A percentile compares a stretch with the other conserved stretches of the same genome.
Evolutionary conservation across 1,284 basidiomycete genomes (phyloP).

Genomic region (Apiotrichum mycotoxinovorans): DNA sequence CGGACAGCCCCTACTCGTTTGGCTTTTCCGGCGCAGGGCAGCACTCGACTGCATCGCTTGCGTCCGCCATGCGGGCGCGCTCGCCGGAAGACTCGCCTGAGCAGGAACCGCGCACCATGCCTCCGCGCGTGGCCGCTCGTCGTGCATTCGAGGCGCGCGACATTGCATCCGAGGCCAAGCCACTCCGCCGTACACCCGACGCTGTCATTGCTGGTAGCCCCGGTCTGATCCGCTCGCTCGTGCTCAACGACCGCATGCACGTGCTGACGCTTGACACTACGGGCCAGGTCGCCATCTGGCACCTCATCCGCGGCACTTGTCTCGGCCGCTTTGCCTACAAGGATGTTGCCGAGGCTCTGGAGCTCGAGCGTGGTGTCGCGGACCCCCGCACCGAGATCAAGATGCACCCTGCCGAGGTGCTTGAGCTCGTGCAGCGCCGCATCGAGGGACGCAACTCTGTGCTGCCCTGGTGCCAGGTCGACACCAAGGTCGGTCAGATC

Average conservation of each 20-base stretch:
- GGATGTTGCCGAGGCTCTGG: slow-evolving; percentile 60
- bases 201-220: slow-evolving; percentile 70
- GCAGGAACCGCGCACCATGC: not conserved
- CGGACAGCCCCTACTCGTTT: slow-evolving; percentile 65
- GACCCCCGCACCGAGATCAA: slow-evolving; percentile 45
- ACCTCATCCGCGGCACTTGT: slow-evolving; percentile 76
- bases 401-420: slow-evolving; percentile 58
- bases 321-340: slow-evolving; percentile 65
- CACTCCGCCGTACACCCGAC: slow-evolving; percentile 62
- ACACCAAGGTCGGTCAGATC: slow-evolving; percentile 84
- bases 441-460: slow-evolving; percentile 91
- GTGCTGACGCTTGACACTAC: slow-evolving; percentile 88
- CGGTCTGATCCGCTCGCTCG: slow-evolving; percentile 75
- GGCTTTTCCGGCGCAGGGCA: slow-evolving; percentile 38
- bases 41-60: slow-evolving; percentile 70
- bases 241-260: slow-evolving; percentile 88
- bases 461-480: slow-evolving; percentile 78
- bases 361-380: slow-evolving; percentile 40
- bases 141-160: slow-evolving; percentile 73
- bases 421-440: slow-evolving; percentile 79
- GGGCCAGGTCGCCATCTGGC: slow-evolving; percentile 80
- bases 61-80: slow-evolving; percentile 50
- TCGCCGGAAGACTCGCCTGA: slow-evolving; percentile 20
- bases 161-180: slow-evolving; percentile 71
- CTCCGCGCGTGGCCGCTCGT: slow-evolving; percentile 46